Evolutionary conservation across 306 rosid species (phyloP), one percentile per base, ranked within the genome.

Genomic region (Prunus dulcis): DNA sequence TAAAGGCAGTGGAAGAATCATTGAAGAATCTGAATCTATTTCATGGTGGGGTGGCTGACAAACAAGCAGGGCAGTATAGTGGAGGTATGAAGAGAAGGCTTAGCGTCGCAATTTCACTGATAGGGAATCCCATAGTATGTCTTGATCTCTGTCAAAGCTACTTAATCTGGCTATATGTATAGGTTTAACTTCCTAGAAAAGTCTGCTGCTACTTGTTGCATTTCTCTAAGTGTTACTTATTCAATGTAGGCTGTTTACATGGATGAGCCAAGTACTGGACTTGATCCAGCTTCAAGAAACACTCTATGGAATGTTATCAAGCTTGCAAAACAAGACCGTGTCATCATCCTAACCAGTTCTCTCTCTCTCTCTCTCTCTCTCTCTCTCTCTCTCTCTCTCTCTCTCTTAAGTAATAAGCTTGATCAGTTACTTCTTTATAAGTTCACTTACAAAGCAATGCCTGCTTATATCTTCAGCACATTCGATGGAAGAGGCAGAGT

Each of bases 51-150:
- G 90, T 88, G 43, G 97, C 89, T 10, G 97, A 95, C 67, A 95
- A 82, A 79, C 83, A 81, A 80, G 92, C 96, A 64, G 91, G 97
- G 70, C 87, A 90, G 77, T 95, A 95, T 57, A 95, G 99, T 53
- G 99, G 99, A 66, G 97, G 99, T 49, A 92, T 95, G 99, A 95
- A 95, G 86, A 90, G 99, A 83, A 92, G 99, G 87, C 99, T 95
- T 57, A 95, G 99, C 70, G 99, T 92, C 8, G 97, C 99, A n/a
- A 92, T 95, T 77, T 92, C 99, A 43, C 85, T 95, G 72, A 95
- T 95, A 3, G 98, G 98, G 45, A 88, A 90, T 82, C 99, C 97
- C 64, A 92, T 69, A 61, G 97, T 95, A 82, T 13, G 76, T 63
- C 61, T 75, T 75, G 1, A 22, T 46, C 68, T 75, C 64, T 69